Percentiles rank a stretch among this genome's conserved stretches.
Conservation (phyloP, 768 basidiomycete genomes). For the Termitomyces sp. region DNA sequence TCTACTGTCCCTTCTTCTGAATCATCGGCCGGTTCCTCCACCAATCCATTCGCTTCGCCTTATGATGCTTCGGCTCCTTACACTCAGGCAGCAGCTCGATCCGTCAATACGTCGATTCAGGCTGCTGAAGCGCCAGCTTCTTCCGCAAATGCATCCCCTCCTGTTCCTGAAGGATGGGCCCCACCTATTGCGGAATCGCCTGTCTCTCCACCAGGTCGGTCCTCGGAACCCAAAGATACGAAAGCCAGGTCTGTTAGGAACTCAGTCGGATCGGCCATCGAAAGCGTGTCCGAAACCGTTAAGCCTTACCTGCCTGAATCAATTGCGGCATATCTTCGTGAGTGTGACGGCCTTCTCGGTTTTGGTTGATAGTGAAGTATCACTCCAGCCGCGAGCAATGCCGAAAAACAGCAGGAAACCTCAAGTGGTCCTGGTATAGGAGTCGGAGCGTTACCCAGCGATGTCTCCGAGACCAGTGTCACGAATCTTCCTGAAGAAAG, state of each 20-base stretch:
- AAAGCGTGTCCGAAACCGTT: slow-evolving; percentile 3
- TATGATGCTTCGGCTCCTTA: background rate
- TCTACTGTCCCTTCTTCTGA: background rate
- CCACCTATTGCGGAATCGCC: no score
- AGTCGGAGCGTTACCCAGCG: slow-evolving; percentile 48
- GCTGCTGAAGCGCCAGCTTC: background rate
- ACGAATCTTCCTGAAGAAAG: slow-evolving; percentile 47
- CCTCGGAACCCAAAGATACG: background rate
- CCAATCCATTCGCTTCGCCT: background rate
- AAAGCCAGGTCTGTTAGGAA: background rate
- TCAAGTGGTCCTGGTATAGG: slow-evolving; percentile 26
- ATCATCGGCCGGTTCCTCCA: no score
- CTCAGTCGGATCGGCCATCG: background rate
- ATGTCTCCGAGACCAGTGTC: slow-evolving; percentile 36
- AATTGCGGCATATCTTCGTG: slow-evolving; percentile 4
- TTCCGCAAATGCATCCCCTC: no score
- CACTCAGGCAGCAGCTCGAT: background rate
- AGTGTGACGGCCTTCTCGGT: background rate
- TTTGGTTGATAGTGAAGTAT: background rate
- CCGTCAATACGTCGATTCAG: background rate
- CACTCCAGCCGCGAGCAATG: background rate
- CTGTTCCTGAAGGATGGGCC: no score
- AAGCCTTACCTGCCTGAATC: slow-evolving; percentile 12
- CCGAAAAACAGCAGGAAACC: background rate
- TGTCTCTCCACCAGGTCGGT: background rate